phyloP scores from a whole-genome alignment of 75 land plant genomes.

The Cupressus sempervirens region DNA sequence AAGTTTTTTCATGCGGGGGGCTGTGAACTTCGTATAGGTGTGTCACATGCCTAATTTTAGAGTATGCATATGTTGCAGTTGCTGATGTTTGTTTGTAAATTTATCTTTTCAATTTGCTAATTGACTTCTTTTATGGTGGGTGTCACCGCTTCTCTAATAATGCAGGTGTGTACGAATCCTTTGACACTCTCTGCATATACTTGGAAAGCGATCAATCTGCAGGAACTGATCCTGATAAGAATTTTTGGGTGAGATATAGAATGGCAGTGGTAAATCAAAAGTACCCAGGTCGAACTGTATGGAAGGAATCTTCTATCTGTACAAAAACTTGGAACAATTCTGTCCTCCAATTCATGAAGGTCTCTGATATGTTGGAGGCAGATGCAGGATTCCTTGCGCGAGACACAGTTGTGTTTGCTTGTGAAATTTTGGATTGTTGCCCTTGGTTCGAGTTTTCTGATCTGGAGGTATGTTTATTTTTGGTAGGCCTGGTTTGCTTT shows the following conservation, averaged over 20 bases:
- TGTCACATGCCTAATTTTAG: slow-evolving; percentile 10
- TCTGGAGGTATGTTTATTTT: slow-evolving; percentile 69
- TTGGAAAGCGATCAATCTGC: slow-evolving; percentile 94
- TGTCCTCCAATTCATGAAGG: slow-evolving; percentile 99
- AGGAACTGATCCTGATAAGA: slow-evolving; percentile 84
- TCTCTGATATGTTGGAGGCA: slow-evolving; percentile 89
- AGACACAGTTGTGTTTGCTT: slow-evolving; percentile 88
- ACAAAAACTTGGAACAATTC: slow-evolving; percentile 99
- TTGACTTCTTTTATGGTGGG: neutral
- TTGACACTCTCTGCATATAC: slow-evolving; percentile 96
- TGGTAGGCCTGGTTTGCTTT: neutral
- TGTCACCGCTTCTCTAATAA: neutral
- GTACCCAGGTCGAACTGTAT: slow-evolving; percentile 76
- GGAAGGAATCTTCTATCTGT: slow-evolving; percentile 97
- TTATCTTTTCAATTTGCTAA: neutral
- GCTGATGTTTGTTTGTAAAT: neutral
- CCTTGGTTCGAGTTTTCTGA: slow-evolving; percentile 99
- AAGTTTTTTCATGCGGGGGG: slow-evolving; percentile 98
- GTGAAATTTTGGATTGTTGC: slow-evolving; percentile 97
- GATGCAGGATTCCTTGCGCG: slow-evolving; percentile 95
- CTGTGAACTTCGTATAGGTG: slow-evolving; percentile 97
- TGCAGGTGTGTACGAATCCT: slow-evolving; percentile 97
- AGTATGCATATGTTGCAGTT: neutral
- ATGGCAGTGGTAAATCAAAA: slow-evolving; percentile 97
- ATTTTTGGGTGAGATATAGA: slow-evolving; percentile 94